Evolutionary conservation across 768 basidiomycete species (phyloP).

Genomic region (Auricularia sp.): DNA sequence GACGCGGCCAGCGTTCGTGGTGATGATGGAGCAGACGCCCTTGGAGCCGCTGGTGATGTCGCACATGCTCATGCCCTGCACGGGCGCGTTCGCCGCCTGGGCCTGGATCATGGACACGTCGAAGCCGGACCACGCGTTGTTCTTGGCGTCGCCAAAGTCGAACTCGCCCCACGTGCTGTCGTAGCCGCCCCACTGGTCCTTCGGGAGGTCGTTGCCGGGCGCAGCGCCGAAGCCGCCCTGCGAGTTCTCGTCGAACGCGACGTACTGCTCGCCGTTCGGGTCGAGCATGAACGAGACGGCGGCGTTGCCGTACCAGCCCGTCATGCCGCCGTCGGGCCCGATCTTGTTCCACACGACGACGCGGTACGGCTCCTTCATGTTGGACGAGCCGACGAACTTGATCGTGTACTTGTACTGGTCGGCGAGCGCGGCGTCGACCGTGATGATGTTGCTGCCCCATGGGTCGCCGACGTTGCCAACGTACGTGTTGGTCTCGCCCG

Average conservation of each 20-base stretch:
- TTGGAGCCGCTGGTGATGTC: not conserved
- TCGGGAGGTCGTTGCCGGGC: not conserved
- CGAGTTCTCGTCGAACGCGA: slow-evolving; percentile 2
- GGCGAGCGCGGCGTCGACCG: not conserved
- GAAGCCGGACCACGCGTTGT: slow-evolving; percentile 1
- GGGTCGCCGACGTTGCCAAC: slow-evolving; percentile 2
- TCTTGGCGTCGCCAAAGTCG: not conserved
- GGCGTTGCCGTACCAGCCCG: slow-evolving; percentile 2
- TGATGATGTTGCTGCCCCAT: slow-evolving; percentile 3
- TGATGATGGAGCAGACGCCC: slow-evolving; percentile 2
- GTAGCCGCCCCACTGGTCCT: slow-evolving; percentile 3
- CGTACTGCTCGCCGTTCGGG: not conserved
- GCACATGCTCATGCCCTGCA: slow-evolving; percentile 1
- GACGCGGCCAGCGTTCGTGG: not conserved
- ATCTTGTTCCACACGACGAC: slow-evolving; percentile 3
- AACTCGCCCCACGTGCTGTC: slow-evolving; percentile 1
- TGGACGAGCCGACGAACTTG: slow-evolving; percentile 1
- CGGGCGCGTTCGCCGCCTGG: not conserved
- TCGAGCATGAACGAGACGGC: slow-evolving; percentile 1
- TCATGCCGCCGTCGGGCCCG: not conserved
- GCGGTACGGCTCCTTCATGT: not conserved
- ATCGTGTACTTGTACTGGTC: slow-evolving; percentile 3
- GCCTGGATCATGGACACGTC: not conserved
- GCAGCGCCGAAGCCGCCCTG: not conserved
- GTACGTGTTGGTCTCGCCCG: not conserved